These are phyloP conservation scores for Aleurites moluccanus DNA, from an alignment of 441 rosid species.

Conservation along the genomic window DNA sequence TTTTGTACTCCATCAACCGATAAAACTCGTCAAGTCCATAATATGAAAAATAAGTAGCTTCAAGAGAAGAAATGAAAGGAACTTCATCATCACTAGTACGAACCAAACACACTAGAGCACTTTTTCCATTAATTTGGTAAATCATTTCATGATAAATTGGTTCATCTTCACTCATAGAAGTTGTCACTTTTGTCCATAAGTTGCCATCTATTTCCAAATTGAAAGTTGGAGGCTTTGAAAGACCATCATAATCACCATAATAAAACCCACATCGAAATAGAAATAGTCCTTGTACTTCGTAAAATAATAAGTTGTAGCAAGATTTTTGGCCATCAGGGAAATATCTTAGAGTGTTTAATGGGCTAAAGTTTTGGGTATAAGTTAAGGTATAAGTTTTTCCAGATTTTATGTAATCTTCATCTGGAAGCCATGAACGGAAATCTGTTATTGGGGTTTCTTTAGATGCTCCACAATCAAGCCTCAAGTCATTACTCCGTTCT, in stretches of 20 bases:
- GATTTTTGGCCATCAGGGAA: constrained; percentile 20
- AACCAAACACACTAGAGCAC: constrained; percentile 20
- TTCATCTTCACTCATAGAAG: constrained; percentile 18
- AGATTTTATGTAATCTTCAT: constrained; percentile 8
- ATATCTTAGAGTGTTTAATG: constrained; percentile 18
- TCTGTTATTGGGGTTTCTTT: not conserved
- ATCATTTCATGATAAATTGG: constrained; percentile 22
- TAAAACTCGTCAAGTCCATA: not conserved
- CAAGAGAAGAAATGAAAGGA: constrained; percentile 36
- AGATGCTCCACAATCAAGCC: constrained; percentile 23
- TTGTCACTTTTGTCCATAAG: constrained; percentile 23
- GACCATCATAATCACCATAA: constrained; percentile 34
- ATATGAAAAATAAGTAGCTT: not conserved
- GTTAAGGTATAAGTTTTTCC: constrained; percentile 15
- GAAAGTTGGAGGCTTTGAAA: constrained; percentile 27
- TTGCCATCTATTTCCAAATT: constrained; percentile 27
- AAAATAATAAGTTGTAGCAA: constrained; percentile 18
- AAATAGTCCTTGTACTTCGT: not conserved
- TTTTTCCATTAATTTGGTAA: not conserved
- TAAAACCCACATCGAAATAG: constrained; percentile 26
- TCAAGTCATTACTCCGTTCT: not conserved
- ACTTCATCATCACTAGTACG: not conserved
- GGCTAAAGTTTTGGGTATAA: not conserved
- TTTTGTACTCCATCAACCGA: constrained; percentile 18
- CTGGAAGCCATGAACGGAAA: not conserved